phyloP scores from a whole-genome alignment of 129 eudicot species.

The Deinandra increscens region DNA sequence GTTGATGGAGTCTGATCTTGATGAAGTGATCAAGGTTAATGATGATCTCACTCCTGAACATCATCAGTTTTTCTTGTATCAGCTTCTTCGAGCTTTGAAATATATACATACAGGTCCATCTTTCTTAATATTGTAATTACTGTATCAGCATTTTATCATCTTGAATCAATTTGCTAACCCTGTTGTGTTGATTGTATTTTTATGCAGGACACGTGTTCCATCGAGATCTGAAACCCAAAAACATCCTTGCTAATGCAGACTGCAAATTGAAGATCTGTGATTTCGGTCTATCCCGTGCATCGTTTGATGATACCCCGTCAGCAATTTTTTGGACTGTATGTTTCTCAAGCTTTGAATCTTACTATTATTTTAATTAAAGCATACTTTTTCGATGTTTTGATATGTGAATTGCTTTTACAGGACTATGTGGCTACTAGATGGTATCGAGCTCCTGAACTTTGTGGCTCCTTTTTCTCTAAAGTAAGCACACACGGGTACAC shows the following conservation, averaged over 20 bases:
- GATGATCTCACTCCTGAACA: slow-evolving; percentile 89
- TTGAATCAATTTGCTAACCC: slow-evolving; percentile 3
- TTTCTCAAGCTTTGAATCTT: slow-evolving; percentile 1
- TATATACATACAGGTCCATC: slow-evolving; percentile 74
- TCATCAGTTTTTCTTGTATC: slow-evolving; percentile 82
- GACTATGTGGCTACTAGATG: slow-evolving; percentile 95
- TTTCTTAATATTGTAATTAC: neutral
- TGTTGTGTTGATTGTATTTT: slow-evolving; percentile 1
- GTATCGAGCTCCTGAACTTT: slow-evolving; percentile 99
- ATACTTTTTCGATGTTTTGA: slow-evolving; percentile 1
- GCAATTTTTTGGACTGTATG: slow-evolving; percentile 97
- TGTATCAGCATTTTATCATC: slow-evolving; percentile 1
- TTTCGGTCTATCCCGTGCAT: slow-evolving; percentile 90
- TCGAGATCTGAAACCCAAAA: slow-evolving; percentile 82
- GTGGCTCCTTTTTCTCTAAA: slow-evolving; percentile 91
- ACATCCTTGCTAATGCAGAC: slow-evolving; percentile 92
- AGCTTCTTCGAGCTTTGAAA: slow-evolving; percentile 85
- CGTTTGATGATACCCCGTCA: slow-evolving; percentile 84
- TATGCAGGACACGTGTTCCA: slow-evolving; percentile 76
- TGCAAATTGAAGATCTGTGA: slow-evolving; percentile 92
- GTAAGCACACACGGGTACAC: slow-evolving; percentile 46
- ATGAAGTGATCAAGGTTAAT: slow-evolving; percentile 79
- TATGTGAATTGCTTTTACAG: slow-evolving; percentile 29
- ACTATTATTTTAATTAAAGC: neutral
- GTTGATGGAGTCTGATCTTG: slow-evolving; percentile 94